Base-by-base conservation (phyloP, 1,284 basidiomycete species). In the Malassezia arunalokei region DNA sequence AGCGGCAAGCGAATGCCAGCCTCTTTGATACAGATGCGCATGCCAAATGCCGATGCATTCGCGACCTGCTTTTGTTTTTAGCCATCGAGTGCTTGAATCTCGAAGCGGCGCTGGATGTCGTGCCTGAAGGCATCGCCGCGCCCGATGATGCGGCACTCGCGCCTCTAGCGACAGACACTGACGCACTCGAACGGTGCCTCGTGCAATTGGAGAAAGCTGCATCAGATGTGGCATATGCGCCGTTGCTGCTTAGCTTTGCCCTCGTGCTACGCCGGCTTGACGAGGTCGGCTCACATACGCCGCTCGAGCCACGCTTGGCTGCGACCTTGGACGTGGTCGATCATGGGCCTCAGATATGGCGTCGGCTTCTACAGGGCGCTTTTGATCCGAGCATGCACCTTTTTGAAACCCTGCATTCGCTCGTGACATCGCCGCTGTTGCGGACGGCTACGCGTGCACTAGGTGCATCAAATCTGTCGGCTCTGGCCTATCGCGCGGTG, bases 71-170 rank as follows among this genome's bases (percentile, higher is more conserved):
- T 81, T 80, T 84, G 20, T 75, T 90, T 39, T 78, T 89, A 54
- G 83, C 81, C 48, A 73, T 89, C 53, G 87, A 90, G 69, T 78
- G 86, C 12, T 77, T 90, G 43, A 84, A 87, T 62, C 76, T 91
- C 24, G 87, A 90, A 71, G 78, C 77, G n/a, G 74, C 84, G 17
- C 78, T 82, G 24, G 82, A 83, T 38, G 75, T 77, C 6, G 76
- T 74, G 27, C 73, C 71, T 5, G 30, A 14, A 32, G 44, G 15
- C 31, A 39, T 37, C 3, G 32, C 29, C 8, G 39, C 40, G 9
- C 24, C 37, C 17, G 45, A 24, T 5, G 31, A 51, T 27, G 38
- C 40, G 3, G 45, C 57, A 24, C 45, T 56, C 0, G 33, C 46
- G 1, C 51, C 54, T 40, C 48, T 58, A 28, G 43, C 47, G 27